phyloP scores from a whole-genome alignment of 164 flowering plant species.

The Magnolia changhungtana region DNA sequence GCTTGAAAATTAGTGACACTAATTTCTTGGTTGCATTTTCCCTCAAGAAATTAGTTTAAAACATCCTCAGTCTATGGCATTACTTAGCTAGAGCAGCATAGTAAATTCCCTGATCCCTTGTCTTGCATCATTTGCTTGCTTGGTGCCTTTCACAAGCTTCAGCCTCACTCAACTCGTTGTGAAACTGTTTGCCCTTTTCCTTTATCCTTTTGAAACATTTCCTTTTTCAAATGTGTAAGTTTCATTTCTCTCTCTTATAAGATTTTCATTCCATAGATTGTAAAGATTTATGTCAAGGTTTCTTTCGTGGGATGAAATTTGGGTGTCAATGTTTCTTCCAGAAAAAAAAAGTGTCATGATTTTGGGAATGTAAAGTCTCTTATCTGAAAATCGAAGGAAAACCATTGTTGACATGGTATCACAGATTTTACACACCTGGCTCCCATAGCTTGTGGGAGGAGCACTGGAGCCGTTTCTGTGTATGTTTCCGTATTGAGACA shows the following conservation, averaged over 20 bases:
- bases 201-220: no score
- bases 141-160: not conserved
- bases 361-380: no score
- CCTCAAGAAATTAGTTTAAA: no score
- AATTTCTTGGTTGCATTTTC: no score
- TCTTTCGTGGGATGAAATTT: not conserved
- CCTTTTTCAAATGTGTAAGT: not conserved
- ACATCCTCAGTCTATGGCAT: not conserved
- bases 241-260: not conserved
- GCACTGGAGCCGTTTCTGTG: not conserved
- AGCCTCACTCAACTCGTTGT: not conserved
- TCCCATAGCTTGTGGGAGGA: no score
- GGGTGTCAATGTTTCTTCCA: not conserved
- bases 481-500: not conserved
- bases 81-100: not conserved
- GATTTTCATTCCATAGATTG: not conserved
- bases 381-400: not conserved
- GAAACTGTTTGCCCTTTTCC: not conserved
- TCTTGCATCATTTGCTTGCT: not conserved
- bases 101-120: not conserved
- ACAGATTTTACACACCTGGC: not conserved
- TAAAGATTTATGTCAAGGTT: not conserved
- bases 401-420: not conserved
- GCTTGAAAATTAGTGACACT: no score
- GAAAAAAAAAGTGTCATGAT: no score